These are phyloP conservation scores for Ophioceras dolichostomum DNA, from an alignment of 2,329 filamentous ascomycete species.

Conservation along the genomic window DNA sequence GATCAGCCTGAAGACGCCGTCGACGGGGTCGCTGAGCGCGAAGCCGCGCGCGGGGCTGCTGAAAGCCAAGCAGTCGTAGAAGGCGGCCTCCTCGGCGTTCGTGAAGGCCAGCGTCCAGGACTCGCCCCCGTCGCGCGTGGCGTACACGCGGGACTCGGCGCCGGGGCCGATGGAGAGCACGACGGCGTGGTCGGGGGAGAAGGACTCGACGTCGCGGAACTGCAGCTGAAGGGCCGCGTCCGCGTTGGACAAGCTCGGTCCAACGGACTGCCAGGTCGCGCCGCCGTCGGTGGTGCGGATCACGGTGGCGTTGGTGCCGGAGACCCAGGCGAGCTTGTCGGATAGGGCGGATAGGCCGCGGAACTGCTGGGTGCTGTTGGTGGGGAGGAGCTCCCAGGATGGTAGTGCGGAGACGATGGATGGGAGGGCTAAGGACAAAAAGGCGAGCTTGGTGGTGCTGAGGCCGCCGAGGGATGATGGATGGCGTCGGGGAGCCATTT, in stretches of 20 bases:
- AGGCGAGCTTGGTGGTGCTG: too few species aligned
- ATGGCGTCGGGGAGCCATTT: too few species aligned
- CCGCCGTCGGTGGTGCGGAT: slow-evolving; percentile 17
- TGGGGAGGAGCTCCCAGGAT: slow-evolving; percentile 16
- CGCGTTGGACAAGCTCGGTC: slow-evolving; percentile 11
- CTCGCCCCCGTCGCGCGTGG: slow-evolving; percentile 14
- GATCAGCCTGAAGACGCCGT: slow-evolving; percentile 17
- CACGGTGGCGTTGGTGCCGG: slow-evolving; percentile 17
- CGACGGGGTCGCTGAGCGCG: slow-evolving; percentile 20
- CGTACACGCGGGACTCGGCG: slow-evolving; percentile 17
- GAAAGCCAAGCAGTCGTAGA: slow-evolving; percentile 22
- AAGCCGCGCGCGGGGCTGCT: slow-evolving; percentile 11
- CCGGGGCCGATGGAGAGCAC: slow-evolving; percentile 23
- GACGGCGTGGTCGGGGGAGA: slow-evolving; percentile 29
- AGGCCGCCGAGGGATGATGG: too few species aligned
- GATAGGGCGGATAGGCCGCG: slow-evolving; percentile 18
- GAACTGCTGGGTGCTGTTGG: slow-evolving; percentile 14
- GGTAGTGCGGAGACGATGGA: too few species aligned
- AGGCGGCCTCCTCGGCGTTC: slow-evolving; percentile 15
- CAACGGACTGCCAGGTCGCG: slow-evolving; percentile 16
- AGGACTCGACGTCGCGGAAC: slow-evolving; percentile 35
- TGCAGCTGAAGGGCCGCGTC: slow-evolving; percentile 14
- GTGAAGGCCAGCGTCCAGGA: slow-evolving; percentile 15
- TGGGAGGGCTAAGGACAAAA: too few species aligned
- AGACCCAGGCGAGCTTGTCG: slow-evolving; percentile 17